phyloP scores from a whole-genome alignment of 2,329 filamentous ascomycete genomes.

The Thielaviopsis populi region DNA sequence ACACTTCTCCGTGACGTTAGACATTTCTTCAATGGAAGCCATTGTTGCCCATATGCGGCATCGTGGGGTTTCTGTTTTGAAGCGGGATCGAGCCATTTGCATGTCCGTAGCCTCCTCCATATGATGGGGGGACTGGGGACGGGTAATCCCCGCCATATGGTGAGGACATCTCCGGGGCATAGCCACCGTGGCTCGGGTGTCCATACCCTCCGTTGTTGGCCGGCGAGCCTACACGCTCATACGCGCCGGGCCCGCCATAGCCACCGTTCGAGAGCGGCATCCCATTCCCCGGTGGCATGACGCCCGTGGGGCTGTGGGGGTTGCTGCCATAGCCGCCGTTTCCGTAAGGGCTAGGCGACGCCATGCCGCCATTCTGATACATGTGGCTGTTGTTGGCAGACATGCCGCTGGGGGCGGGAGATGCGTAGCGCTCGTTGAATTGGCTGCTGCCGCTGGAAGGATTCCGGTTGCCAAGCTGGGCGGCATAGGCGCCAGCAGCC shows the following conservation, averaged over 20 bases:
- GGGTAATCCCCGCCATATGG: not conserved
- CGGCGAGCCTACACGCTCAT: conserved; percentile 6
- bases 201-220: not conserved
- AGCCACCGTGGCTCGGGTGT: not conserved
- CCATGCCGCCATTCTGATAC: conserved; percentile 14
- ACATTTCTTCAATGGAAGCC: not conserved
- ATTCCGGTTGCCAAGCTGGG: not conserved
- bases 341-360: not conserved
- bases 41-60: not conserved
- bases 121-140: not conserved
- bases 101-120: conserved; percentile 7
- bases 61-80: conserved; percentile 4
- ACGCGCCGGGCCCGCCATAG: not conserved
- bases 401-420: not conserved
- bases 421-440: conserved; percentile 8
- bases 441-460: not conserved
- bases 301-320: not conserved
- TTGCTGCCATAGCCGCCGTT: not conserved
- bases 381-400: not conserved
- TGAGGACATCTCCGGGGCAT: not conserved
- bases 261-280: not conserved
- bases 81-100: conserved; percentile 8
- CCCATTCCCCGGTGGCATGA: not conserved
- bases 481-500: not conserved
- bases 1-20: not conserved